A percentile compares a stretch with the other conserved stretches of the same genome.
Evolutionary conservation across 768 basidiomycete genomes (phyloP).

Genomic region (Hericium coralloides): DNA sequence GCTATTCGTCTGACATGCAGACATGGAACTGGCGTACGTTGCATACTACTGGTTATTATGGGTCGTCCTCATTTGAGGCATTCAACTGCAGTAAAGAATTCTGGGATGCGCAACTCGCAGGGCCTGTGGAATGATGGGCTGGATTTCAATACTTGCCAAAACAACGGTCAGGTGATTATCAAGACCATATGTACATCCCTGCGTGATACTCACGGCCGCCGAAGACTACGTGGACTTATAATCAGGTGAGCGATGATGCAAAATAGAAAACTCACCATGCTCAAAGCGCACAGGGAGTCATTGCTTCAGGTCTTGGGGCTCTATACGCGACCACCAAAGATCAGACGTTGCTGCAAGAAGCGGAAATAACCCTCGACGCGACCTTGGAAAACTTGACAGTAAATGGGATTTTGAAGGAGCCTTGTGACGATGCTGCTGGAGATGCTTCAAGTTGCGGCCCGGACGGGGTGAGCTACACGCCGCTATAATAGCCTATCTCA

Average conservation of each 20-base stretch:
- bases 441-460: conserved; percentile 29
- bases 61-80: background rate
- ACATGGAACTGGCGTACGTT: conserved; percentile 21
- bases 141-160: conserved; percentile 24
- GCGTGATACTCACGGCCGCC: background rate
- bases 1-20: conserved; percentile 10
- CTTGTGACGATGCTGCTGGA: conserved; percentile 38
- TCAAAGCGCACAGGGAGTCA: conserved; percentile 32
- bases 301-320: conserved; percentile 43
- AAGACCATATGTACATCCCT: background rate
- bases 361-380: conserved; percentile 44
- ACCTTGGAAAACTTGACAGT: conserved; percentile 33
- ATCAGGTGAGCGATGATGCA: conserved; percentile 30
- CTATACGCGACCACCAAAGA: conserved; percentile 34
- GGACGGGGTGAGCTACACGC: background rate
- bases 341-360: conserved; percentile 32
- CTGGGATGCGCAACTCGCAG: conserved; percentile 37
- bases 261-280: background rate
- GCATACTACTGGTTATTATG: background rate
- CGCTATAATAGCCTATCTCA: background rate
- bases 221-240: conserved; percentile 53
- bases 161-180: conserved; percentile 32
- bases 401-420: conserved; percentile 37
- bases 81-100: conserved; percentile 25
- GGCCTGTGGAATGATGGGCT: conserved; percentile 40